A percentile compares a stretch with the other conserved stretches of the same genome.
These are phyloP conservation scores for Saccharomyces uvarum DNA, from an alignment of 1,139 yeast genomes.

Conservation along the genomic window DNA sequence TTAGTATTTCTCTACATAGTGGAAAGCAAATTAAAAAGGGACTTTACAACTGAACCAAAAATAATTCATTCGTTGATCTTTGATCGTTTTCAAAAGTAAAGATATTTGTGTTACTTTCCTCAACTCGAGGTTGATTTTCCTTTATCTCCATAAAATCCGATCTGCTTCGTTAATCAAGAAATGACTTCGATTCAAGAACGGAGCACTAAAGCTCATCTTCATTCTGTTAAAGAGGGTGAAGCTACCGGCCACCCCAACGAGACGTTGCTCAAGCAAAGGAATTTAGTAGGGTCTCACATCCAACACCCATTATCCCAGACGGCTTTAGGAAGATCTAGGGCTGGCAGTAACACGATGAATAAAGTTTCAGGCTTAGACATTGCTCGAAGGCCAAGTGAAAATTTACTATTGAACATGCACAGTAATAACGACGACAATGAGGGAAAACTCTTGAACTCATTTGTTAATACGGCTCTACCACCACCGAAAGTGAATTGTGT, in stretches of 20 bases:
- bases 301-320: background rate
- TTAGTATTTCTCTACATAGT: background rate
- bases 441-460: slow-evolving; percentile 3
- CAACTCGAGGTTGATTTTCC: background rate
- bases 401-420: slow-evolving; percentile 19
- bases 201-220: background rate
- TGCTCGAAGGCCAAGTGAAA: slow-evolving; percentile 32
- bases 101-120: background rate
- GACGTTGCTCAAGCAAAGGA: background rate
- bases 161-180: background rate
- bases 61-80: background rate
- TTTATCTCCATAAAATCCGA: background rate
- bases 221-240: background rate
- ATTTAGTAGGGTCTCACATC: background rate
- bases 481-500: slow-evolving; percentile 19
- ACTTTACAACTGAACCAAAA: background rate
- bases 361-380: slow-evolving; percentile 25
- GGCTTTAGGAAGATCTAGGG: background rate
- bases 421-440: slow-evolving; percentile 3
- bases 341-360: slow-evolving; percentile 2
- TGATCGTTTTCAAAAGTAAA: background rate
- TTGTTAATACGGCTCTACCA: slow-evolving; percentile 1
- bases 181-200: background rate
- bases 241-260: background rate
- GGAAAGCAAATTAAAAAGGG: background rate